Conservation (phyloP, 2,329 filamentous ascomycete genomes). For the Fusarium secorum region DNA sequence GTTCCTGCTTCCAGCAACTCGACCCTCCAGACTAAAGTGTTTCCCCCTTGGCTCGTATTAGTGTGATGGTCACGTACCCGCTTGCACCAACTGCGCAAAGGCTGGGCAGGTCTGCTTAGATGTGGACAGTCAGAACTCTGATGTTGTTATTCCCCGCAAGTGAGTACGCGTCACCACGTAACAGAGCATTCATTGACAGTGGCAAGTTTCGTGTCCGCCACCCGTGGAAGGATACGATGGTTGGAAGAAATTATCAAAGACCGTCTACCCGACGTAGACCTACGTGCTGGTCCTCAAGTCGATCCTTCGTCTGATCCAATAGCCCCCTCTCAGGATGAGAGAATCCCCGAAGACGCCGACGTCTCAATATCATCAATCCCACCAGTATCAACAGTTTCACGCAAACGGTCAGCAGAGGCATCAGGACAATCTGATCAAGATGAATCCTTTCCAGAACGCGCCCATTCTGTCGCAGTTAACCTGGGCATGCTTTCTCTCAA, state of each 20-base stretch:
- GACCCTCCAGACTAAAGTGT: not conserved
- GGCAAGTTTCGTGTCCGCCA: constrained; percentile 4
- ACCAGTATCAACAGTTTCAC: constrained; percentile 29
- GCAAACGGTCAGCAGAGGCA: constrained; percentile 31
- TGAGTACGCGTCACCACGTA: constrained; percentile 2
- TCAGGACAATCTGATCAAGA: not conserved
- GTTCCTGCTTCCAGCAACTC: not conserved
- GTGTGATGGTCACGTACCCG: constrained; percentile 50
- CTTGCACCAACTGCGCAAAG: constrained; percentile 49
- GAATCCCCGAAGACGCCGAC: not conserved
- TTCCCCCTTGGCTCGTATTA: constrained; percentile 4
- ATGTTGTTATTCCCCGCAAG: constrained; percentile 47
- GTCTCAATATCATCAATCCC: not conserved
- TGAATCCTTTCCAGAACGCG: constrained; percentile 27
- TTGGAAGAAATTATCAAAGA: constrained; percentile 19
- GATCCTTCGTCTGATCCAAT: not conserved
- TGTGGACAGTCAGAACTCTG: constrained; percentile 48
- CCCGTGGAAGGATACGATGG: constrained; percentile 24
- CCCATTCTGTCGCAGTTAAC: constrained; percentile 45
- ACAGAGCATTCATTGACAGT: fast-evolving
- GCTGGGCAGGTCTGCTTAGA: constrained; percentile 48
- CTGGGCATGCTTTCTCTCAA: constrained; percentile 50
- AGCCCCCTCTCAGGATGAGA: not conserved
- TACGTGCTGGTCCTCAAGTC: constrained; percentile 6
- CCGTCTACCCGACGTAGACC: constrained; percentile 12